These are phyloP conservation scores for Lathyrus oleraceus DNA, from an alignment of 306 rosid genomes.

Conservation along the genomic window DNA sequence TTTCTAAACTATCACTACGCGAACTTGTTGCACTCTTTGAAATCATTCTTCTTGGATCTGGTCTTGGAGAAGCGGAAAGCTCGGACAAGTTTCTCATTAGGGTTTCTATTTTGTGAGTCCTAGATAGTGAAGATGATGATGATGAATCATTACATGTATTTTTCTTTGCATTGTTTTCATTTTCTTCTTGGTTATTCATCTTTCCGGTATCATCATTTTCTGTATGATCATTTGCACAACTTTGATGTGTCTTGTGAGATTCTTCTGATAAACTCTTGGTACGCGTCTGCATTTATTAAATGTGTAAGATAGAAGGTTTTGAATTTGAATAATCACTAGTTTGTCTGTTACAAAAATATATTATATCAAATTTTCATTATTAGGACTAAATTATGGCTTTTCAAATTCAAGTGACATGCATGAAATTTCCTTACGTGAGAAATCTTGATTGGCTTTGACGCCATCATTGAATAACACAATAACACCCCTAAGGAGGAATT, in stretches of 20 bases:
- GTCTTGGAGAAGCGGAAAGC: conserved; percentile 4
- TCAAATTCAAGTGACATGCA: background rate
- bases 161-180: conserved; percentile 16
- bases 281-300: conserved; percentile 42
- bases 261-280: conserved; percentile 26
- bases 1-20: conserved; percentile 68
- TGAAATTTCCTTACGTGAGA: conserved; percentile 40
- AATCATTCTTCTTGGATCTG: conserved; percentile 28
- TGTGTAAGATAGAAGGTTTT: conserved; percentile 21
- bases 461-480: conserved; percentile 37
- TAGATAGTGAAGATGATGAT: conserved; percentile 6
- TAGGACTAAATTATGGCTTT: background rate
- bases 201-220: conserved; percentile 3
- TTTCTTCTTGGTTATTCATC: conserved; percentile 26
- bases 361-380: background rate
- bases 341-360: background rate
- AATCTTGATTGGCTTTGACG: conserved; percentile 41
- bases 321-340: conserved; percentile 25
- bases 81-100: conserved; percentile 34
- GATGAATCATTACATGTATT: background rate
- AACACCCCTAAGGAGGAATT: conserved; percentile 41
- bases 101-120: conserved; percentile 32
- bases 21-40: conserved; percentile 38
- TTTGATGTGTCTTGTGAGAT: conserved; percentile 30
- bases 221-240: conserved; percentile 14